Evolutionary conservation across 1,284 basidiomycete species (phyloP), one percentile per base, ranked within the genome.

Genomic region (Cutaneotrichosporon sp.): DNA sequence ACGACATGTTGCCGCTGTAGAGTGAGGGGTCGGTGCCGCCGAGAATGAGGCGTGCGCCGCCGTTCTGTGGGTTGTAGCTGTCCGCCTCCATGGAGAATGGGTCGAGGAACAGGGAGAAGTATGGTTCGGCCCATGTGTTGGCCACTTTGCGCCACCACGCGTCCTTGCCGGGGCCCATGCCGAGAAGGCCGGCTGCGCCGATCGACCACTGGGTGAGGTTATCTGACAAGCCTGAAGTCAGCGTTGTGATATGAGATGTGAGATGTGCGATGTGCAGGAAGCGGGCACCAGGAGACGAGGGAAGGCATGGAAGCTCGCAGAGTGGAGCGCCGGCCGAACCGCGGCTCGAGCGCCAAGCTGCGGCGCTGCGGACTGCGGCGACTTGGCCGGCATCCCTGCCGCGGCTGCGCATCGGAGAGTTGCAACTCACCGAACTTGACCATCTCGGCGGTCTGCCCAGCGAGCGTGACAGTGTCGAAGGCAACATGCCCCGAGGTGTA

Each of bases 131-230:
- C 51, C 51, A 53, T 4, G 22, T 24, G 10, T 34, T 18, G 33
- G 20, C 20, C 13, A 53, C 51, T 13, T 16, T 4, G 6, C 31
- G 51, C 51, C 51, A 53, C 51, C 51, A 53, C 9, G 51, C 10
- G 34, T 38, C 34, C 9, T 13, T 8, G 10, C 54, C 54, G 7
- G 43, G 42, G 14, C 54, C 51, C 33, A 53, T 25, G 24, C 51
- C 43, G 24, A 47, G 42, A 11, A 46, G 29, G 9, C 43, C 31
- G 6, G 42, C 42, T 9, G 46, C 90, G 84, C n/a, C 88, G 88
- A 29, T 24, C 24, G 10, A n/a, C 55, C 46, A 47, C 22, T 34
- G 46, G 20, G 51, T 57, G 31, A 49, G 11, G 53, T 49, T 34
- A n/a, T 33, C 34, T 29, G 47, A 50, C 24, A 50, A n/a, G 27